Percentiles rank a stretch among this genome's conserved stretches.
These are phyloP conservation scores for Hordeum vulgare DNA, from an alignment of 176 grass and related monocot genomes.

Conservation along the genomic window DNA sequence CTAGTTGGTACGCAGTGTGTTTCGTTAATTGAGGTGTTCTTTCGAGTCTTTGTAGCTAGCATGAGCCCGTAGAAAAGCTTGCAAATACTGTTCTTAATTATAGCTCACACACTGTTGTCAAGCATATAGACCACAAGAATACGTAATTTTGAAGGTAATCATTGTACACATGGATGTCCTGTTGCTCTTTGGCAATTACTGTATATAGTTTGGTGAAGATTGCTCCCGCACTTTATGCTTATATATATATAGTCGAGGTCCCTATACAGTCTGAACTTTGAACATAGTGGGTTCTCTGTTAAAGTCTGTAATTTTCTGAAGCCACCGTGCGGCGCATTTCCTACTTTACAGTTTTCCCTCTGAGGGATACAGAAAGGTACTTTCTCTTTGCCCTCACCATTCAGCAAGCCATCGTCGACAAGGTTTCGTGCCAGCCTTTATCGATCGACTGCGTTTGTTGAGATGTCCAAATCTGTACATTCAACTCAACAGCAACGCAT, in stretches of 20 bases:
- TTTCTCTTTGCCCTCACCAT: not conserved
- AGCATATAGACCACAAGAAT: not conserved
- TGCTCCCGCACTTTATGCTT: not conserved
- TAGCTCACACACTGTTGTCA: not conserved
- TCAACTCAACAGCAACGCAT: conserved; percentile 3
- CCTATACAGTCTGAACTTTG: too few relatives aligned
- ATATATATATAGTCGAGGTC: not conserved
- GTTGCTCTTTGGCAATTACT: not conserved
- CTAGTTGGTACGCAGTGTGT: not conserved
- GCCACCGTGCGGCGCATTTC: not conserved
- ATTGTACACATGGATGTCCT: not conserved
- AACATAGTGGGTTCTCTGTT: not conserved
- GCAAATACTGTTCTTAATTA: not conserved
- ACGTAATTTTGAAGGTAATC: not conserved
- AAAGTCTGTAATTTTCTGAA: not conserved
- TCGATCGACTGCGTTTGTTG: conserved; percentile 17
- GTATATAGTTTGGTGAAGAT: not conserved
- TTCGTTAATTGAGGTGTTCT: not conserved
- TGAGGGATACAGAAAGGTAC: not conserved
- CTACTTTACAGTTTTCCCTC: not conserved
- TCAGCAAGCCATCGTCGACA: not conserved
- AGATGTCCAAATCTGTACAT: conserved; percentile 25
- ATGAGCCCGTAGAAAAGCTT: not conserved
- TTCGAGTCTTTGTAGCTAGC: not conserved
- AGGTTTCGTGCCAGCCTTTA: not conserved